Evolutionary conservation across 2,329 filamentous ascomycete genomes (phyloP), one percentile per base, ranked within the genome.

Genomic region (Albophoma yamanashiensis): DNA sequence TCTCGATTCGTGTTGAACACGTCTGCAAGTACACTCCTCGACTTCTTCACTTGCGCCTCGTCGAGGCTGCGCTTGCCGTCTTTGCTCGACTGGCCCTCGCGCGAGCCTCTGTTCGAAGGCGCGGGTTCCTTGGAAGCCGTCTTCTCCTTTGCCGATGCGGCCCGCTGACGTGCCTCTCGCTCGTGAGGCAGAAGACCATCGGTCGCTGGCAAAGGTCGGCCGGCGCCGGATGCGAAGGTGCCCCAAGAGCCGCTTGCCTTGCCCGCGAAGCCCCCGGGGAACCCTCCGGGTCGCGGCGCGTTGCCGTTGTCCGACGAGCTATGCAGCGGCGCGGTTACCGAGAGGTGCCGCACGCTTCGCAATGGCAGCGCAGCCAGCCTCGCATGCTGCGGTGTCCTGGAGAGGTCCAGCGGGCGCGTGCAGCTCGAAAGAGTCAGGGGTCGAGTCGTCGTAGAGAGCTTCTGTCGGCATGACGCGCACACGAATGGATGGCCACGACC

Each of bases 381-480:
- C 14, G n/a, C 58, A 58, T 38, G 56, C 17, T 34, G 60, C 36
- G 53, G 39, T 14, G 43, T 11, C 6, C 25, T 45, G 12, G 27
- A 4, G 38, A 57, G 36, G 12, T 58, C 43, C 27, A 22, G 12
- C 4, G 58, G 57, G n/a, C 27, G 20, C 40, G 59, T 20, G 8
- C 43, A 42, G 11, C 40, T 55, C 9, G 50, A 50, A 57, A 59
- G 20, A 15, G 36, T 2, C 38, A 50, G 47, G 59, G 27, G 62
- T 57, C 59, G 59, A 57, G 59, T 60, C 40, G 60, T 64, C 34
- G 65, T 61, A 58, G 65, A 64, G 58, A 69, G 65, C 64, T 67
- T 68, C 59, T 70, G 69, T 62, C 70, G 73, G 66, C 75, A 78
- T 65, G 70, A 67, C 56, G 72, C 68, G 72, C 76, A 78, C 57